phyloP scores from a whole-genome alignment of 2,329 filamentous ascomycete genomes.

The Botryotinia calthae region DNA sequence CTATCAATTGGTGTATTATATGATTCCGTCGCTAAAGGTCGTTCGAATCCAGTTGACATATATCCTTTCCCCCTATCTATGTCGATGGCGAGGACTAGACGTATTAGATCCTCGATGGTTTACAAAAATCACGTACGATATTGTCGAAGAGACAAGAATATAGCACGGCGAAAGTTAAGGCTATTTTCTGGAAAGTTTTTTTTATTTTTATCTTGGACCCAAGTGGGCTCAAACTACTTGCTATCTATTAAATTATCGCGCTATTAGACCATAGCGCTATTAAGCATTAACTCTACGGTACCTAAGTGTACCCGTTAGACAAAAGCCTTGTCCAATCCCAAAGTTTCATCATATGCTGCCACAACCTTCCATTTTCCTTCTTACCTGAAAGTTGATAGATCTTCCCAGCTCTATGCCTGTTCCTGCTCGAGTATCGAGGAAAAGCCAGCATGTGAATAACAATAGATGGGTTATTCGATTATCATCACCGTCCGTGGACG shows the following conservation, averaged over 20 bases:
- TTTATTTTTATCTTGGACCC: neutral
- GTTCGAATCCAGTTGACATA: neutral
- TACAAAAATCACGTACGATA: no score
- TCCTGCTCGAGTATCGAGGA: neutral
- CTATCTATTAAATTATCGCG: neutral
- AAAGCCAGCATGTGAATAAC: neutral
- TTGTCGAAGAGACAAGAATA: neutral
- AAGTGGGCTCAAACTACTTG: neutral
- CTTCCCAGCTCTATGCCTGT: neutral
- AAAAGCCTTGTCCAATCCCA: neutral
- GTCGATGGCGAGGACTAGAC: neutral
- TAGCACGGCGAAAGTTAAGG: neutral
- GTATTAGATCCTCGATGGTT: neutral
- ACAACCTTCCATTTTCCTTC: neutral
- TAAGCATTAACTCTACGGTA: neutral
- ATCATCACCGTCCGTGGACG: neutral
- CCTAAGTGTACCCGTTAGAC: neutral
- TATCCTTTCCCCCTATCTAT: neutral
- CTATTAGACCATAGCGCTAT: neutral
- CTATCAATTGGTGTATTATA: no score
- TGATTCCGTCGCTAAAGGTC: neutral
- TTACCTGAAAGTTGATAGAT: neutral
- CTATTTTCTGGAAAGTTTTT: neutral
- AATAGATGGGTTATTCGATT: neutral
- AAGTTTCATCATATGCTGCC: neutral